These are phyloP conservation scores for Fusarium sacchari DNA, from an alignment of 2,329 filamentous ascomycete species.

Conservation along the genomic window DNA sequence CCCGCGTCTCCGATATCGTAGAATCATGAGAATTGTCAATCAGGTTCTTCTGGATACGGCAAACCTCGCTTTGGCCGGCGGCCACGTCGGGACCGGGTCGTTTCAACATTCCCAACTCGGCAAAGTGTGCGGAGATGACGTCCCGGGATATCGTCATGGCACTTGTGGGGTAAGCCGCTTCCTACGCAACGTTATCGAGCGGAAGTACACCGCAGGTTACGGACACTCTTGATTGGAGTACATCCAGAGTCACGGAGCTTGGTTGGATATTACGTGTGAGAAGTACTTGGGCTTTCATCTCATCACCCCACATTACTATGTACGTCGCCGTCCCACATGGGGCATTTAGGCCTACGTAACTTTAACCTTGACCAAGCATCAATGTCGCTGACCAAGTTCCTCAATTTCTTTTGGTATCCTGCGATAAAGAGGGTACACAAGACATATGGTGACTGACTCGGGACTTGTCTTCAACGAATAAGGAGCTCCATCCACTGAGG, in stretches of 20 bases:
- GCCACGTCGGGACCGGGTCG: slow-evolving; percentile 18
- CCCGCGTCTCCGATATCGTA: neutral
- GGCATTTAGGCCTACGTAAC: neutral
- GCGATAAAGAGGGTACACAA: neutral
- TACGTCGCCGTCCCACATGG: neutral
- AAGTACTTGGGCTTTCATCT: neutral
- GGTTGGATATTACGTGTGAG: neutral
- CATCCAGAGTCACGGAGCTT: neutral
- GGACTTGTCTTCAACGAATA: neutral
- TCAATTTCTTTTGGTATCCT: neutral
- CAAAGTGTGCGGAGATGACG: slow-evolving; percentile 7
- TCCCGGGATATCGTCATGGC: neutral
- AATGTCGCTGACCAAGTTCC: neutral
- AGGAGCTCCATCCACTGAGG: neutral
- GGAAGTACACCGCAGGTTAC: neutral
- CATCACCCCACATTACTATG: neutral
- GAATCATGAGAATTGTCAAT: neutral
- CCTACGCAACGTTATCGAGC: neutral
- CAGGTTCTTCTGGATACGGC: neutral
- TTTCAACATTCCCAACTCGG: slow-evolving; percentile 25
- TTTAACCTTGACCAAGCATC: neutral
- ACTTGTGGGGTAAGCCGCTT: slow-evolving; percentile 1
- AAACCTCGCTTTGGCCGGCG: slow-evolving; percentile 8
- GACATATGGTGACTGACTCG: too few relatives aligned
- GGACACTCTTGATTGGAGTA: neutral